phyloP scores from a whole-genome alignment of 2,329 filamentous ascomycete species.

The Dothistroma septosporum region DNA sequence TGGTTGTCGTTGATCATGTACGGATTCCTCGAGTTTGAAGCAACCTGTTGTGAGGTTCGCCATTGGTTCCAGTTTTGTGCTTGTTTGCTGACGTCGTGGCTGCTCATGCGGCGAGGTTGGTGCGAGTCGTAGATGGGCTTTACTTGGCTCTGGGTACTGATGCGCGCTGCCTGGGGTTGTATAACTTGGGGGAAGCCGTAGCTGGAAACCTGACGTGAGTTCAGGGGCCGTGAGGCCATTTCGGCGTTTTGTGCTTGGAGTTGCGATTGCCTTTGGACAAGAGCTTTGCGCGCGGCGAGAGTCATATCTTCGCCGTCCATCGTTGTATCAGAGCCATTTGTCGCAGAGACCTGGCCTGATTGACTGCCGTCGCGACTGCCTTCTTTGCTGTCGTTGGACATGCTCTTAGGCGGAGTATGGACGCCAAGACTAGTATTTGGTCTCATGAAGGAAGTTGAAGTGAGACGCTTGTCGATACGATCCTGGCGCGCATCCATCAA shows the following conservation, averaged over 20 bases:
- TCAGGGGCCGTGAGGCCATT: slow-evolving; percentile 5
- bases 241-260: slow-evolving; percentile 9
- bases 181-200: slow-evolving; percentile 3
- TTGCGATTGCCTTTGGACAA: slow-evolving; percentile 32
- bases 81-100: slow-evolving; percentile 47
- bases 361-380: slow-evolving; percentile 14
- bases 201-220: slow-evolving; percentile 4
- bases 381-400: slow-evolving; percentile 3
- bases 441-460: slow-evolving; percentile 38
- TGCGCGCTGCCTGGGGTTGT: slow-evolving; percentile 8
- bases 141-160: slow-evolving; percentile 8
- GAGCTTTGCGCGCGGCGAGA: slow-evolving; percentile 57
- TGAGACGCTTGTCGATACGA: slow-evolving; percentile 43
- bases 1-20: slow-evolving; percentile 30
- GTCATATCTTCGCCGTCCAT: slow-evolving; percentile 64
- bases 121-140: slow-evolving; percentile 49
- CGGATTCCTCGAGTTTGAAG: slow-evolving; percentile 15
- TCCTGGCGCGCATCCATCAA: slow-evolving; percentile 54
- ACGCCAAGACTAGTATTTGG: slow-evolving; percentile 30
- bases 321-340: slow-evolving; percentile 5
- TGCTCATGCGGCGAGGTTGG: slow-evolving; percentile 50
- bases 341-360: slow-evolving; percentile 12
- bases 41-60: slow-evolving; percentile 57
- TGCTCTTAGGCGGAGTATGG: slow-evolving; percentile 15
- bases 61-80: slow-evolving; percentile 41